Evolutionary conservation across 1,284 basidiomycete species (phyloP).

Genomic region (Apiotrichum brassicae): DNA sequence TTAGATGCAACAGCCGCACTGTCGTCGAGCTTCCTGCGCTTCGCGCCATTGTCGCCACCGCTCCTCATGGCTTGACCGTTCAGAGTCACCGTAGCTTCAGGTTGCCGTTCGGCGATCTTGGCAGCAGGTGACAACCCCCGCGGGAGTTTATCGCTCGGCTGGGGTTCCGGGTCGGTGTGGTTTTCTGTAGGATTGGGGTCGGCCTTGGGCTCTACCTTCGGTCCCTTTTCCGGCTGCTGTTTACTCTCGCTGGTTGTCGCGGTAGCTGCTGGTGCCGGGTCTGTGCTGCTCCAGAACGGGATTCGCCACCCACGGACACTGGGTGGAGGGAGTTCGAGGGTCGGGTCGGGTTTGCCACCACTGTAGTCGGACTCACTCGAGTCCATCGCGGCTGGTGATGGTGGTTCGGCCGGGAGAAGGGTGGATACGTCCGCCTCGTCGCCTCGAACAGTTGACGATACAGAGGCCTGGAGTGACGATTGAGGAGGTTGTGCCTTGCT

Average conservation of each 20-base stretch:
- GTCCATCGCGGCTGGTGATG: not conserved
- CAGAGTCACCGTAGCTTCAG: too few relatives aligned
- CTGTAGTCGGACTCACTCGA: not conserved
- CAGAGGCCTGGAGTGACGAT: not conserved
- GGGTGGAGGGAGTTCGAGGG: not conserved
- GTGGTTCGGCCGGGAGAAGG: not conserved
- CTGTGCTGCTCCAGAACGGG: not conserved
- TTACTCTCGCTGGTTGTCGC: too few relatives aligned
- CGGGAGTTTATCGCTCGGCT: too few relatives aligned
- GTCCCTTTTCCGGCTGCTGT: too few relatives aligned
- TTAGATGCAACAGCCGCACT: not conserved
- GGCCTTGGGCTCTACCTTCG: not conserved
- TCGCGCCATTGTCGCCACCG: too few relatives aligned
- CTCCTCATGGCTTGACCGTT: too few relatives aligned
- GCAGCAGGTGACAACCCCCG: too few relatives aligned
- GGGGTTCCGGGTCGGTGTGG: too few relatives aligned
- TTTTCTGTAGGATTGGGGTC: not conserved
- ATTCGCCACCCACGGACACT: conserved; percentile 1
- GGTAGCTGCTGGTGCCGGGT: too few relatives aligned
- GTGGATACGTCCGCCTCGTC: not conserved
- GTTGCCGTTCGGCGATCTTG: too few relatives aligned
- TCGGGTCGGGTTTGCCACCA: not conserved
- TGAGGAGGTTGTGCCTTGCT: too few relatives aligned
- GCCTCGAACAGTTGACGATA: not conserved
- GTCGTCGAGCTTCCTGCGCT: conserved; percentile 6